Conservation (phyloP, 768 basidiomycete species). For the Dacryopinax primogenitus region DNA sequence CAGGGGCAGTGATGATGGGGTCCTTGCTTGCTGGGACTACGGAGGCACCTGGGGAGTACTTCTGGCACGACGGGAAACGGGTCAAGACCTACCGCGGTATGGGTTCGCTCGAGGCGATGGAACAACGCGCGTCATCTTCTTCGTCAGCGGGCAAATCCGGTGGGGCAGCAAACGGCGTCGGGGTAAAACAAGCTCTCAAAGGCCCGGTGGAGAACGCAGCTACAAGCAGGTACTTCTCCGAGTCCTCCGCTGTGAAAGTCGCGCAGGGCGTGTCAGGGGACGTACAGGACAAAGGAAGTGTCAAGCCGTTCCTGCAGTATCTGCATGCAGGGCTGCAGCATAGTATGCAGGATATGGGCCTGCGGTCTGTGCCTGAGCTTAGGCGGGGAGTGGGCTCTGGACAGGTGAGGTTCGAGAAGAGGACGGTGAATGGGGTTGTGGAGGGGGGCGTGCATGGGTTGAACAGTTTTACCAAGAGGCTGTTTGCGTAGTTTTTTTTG, state of each 20-base stretch:
- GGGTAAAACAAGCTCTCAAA: constrained; percentile 12
- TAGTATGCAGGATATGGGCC: constrained; percentile 87
- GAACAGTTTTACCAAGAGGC: constrained; percentile 56
- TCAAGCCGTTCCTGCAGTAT: constrained; percentile 85
- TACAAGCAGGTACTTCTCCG: constrained; percentile 90
- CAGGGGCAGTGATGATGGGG: constrained; percentile 98
- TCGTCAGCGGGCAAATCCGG: constrained; percentile 30
- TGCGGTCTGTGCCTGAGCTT: constrained; percentile 52
- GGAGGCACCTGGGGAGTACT: constrained; percentile 97
- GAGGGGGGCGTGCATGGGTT: constrained; percentile 94
- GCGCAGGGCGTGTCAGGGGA: constrained; percentile 94
- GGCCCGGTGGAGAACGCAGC: constrained; percentile 73
- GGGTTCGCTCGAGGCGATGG: constrained; percentile 93
- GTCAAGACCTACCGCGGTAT: constrained; percentile 98
- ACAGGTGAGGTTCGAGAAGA: constrained; percentile 72
- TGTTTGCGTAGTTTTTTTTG: constrained; percentile 31
- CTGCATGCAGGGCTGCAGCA: constrained; percentile 74
- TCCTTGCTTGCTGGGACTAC: constrained; percentile 88
- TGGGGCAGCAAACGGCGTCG: constrained; percentile 37
- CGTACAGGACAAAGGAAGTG: constrained; percentile 93
- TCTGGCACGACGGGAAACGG: constrained; percentile 97
- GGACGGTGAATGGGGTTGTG: constrained; percentile 88
- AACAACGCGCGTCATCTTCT: constrained; percentile 45
- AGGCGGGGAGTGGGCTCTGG: constrained; percentile 53
- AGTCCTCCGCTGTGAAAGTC: constrained; percentile 84